Evolutionary conservation across 495 filamentous ascomycete genomes (phyloP).

Genomic region (Tuber calosporum): DNA sequence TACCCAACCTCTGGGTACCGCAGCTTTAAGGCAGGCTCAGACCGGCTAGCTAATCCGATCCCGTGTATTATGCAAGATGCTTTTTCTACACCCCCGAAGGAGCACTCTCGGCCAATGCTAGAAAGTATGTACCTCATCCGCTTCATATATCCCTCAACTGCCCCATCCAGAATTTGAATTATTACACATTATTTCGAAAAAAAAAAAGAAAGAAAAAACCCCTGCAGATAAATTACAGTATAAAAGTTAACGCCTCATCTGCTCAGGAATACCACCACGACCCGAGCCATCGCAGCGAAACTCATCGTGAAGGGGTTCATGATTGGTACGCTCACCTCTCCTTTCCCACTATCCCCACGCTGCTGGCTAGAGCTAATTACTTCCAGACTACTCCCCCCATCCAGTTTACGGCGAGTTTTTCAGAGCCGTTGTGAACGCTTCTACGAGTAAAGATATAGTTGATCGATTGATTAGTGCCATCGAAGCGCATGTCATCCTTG

Average conservation of each 20-base stretch:
- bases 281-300: constrained; percentile 56
- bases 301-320: constrained; percentile 75
- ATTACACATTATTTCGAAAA: constrained; percentile 10
- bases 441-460: constrained; percentile 64
- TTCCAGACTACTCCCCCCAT: constrained; percentile 70
- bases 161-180: constrained; percentile 11
- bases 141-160: constrained; percentile 1
- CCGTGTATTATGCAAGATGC: constrained; percentile 47
- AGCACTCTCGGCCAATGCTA: constrained; percentile 47
- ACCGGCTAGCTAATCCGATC: constrained; percentile 14
- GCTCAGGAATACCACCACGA: constrained; percentile 58
- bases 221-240: constrained; percentile 15
- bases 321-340: constrained; percentile 47
- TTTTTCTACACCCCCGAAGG: constrained; percentile 72
- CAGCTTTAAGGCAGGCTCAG: constrained; percentile 6
- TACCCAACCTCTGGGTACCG: constrained; percentile 1
- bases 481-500: constrained; percentile 47
- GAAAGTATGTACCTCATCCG: constrained; percentile 41
- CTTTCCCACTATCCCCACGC: constrained; percentile 1
- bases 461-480: constrained; percentile 70
- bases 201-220: constrained; percentile 6
- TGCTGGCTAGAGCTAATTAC: constrained; percentile 11
- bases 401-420: constrained; percentile 72
- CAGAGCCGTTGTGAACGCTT: constrained; percentile 75
- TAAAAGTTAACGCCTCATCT: constrained; percentile 14